These are phyloP conservation scores for Sesbania bispinosa DNA, from an alignment of 306 rosid genomes.

Conservation along the genomic window DNA sequence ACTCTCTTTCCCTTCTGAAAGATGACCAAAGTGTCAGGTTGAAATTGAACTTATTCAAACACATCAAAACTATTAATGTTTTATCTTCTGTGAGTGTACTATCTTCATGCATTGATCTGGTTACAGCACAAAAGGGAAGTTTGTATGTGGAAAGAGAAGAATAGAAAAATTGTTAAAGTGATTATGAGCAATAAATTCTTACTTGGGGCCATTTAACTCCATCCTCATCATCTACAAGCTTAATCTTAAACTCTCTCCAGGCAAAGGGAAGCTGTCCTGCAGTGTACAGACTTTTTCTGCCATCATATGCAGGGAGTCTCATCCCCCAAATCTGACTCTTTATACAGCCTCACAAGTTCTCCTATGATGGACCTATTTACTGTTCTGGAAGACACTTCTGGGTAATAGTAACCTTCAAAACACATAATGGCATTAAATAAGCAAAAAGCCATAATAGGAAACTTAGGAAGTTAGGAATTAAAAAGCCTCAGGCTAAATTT, in stretches of 20 bases:
- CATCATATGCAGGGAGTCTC: conserved; percentile 95
- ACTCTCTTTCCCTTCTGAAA: conserved; percentile 74
- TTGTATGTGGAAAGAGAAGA: background rate
- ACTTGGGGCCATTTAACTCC: conserved; percentile 70
- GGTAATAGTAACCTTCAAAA: conserved; percentile 67
- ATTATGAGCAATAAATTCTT: conserved; percentile 32
- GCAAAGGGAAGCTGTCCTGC: conserved; percentile 94
- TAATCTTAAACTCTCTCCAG: conserved; percentile 73
- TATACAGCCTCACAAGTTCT: conserved; percentile 77
- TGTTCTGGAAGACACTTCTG: conserved; percentile 76
- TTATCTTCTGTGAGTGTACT: background rate
- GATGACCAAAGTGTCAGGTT: background rate
- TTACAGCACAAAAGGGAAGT: background rate
- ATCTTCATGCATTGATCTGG: background rate
- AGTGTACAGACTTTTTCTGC: conserved; percentile 88
- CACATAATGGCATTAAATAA: conserved; percentile 35
- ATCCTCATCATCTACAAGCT: conserved; percentile 66
- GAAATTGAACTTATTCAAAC: conserved; percentile 12
- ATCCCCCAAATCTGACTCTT: conserved; percentile 77
- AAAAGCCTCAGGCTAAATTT: conserved; percentile 37
- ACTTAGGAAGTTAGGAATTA: too few relatives aligned
- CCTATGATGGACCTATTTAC: conserved; percentile 84
- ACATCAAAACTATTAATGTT: background rate
- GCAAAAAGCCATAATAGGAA: conserved; percentile 45
- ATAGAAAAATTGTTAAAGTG: background rate